phyloP scores from a whole-genome alignment of 2,329 filamentous ascomycete genomes.

The Colletotrichum chlorophyti region DNA sequence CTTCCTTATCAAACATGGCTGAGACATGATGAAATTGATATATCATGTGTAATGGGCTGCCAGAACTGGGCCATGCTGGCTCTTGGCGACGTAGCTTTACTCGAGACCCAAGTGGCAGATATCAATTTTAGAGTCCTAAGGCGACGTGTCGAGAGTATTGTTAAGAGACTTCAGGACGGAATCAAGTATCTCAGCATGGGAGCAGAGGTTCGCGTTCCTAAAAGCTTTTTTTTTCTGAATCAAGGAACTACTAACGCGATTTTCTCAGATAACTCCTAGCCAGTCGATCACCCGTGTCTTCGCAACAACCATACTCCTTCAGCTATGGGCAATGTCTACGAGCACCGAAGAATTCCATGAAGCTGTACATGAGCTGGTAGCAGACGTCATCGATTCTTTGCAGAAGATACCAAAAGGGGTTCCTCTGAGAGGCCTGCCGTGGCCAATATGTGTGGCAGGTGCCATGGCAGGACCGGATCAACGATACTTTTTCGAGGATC shows the following conservation, averaged over 20 bases:
- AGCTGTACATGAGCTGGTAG: background rate
- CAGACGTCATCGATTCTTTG: conserved; percentile 3
- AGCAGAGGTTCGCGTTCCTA: background rate
- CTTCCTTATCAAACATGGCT: conserved; percentile 17
- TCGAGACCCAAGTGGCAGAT: conserved; percentile 1
- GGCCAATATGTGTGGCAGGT: conserved; percentile 17
- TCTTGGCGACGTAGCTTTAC: conserved; percentile 14
- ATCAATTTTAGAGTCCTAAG: background rate
- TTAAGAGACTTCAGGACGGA: background rate
- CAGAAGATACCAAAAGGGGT: background rate
- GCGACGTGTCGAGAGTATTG: background rate
- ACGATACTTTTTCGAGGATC: conserved; percentile 6
- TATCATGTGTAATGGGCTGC: conserved; percentile 23
- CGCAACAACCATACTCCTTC: conserved; percentile 7
- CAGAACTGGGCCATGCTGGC: conserved; percentile 26
- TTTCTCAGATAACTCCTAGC: background rate
- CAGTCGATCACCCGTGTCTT: conserved; percentile 15
- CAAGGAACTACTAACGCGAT: too few species aligned
- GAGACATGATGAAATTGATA: conserved; percentile 5
- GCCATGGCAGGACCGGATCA: conserved; percentile 9
- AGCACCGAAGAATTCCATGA: background rate
- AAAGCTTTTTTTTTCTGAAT: background rate
- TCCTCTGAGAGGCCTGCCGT: conserved; percentile 12
- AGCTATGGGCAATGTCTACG: background rate
- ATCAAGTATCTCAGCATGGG: background rate